These are phyloP conservation scores for Globisporangium canariense DNA, from an alignment of 352 stramenopile species.

Conservation along the genomic window DNA sequence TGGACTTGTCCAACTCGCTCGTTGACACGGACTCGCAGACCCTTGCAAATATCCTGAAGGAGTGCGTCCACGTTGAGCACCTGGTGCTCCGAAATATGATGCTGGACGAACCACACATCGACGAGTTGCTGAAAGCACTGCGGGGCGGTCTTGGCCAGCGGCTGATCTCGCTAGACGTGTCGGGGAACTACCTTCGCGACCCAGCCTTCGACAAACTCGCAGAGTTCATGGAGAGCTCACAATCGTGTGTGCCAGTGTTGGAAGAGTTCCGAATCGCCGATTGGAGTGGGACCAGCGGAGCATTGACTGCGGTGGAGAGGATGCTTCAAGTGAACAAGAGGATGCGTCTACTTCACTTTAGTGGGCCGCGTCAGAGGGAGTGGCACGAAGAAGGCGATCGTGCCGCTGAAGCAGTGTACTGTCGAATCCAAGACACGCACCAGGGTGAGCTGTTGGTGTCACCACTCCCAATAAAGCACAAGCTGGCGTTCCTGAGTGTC, in stretches of 20 bases:
- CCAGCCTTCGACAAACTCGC: neutral
- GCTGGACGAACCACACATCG: neutral
- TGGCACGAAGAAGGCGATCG: neutral
- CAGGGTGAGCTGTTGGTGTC: neutral
- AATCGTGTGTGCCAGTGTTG: conserved; percentile 1
- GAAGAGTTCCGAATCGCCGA: conserved; percentile 6
- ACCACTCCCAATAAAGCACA: neutral
- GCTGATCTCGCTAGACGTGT: conserved; percentile 6
- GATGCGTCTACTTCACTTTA: conserved; percentile 4
- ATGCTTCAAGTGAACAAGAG: conserved; percentile 9
- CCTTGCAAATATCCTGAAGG: neutral
- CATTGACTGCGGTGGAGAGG: neutral
- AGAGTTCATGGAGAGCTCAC: neutral
- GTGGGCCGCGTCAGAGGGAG: neutral
- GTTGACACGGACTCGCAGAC: neutral
- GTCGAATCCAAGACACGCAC: neutral
- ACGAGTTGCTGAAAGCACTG: neutral
- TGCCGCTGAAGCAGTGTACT: neutral
- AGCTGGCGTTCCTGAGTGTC: conserved; percentile 14
- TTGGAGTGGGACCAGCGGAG: neutral
- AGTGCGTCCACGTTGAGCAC: conserved; percentile 7
- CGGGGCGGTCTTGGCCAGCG: neutral
- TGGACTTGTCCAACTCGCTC: conserved; percentile 1
- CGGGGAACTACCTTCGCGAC: neutral
- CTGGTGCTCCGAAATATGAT: neutral